These are phyloP conservation scores for Theobroma cacao DNA, from an alignment of 345 rosid species.

Conservation along the genomic window DNA sequence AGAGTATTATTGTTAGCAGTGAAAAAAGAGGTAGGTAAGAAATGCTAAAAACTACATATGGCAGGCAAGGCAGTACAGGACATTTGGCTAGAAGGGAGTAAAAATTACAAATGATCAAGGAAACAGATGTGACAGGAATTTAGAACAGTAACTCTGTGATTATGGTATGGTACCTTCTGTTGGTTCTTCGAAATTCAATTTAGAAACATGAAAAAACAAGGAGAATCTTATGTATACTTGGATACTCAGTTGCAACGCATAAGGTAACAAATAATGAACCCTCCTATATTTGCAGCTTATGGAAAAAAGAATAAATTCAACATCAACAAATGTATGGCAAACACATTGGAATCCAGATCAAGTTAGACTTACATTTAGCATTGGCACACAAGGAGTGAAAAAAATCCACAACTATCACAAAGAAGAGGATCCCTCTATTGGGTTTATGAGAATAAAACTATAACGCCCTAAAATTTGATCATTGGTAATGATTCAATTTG, in stretches of 20 bases:
- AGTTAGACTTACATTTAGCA: neutral
- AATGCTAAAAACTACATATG: neutral
- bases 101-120: neutral
- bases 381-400: neutral
- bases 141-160: neutral
- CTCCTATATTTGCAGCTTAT: neutral
- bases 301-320: neutral
- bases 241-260: neutral
- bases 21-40: neutral
- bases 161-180: neutral
- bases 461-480: neutral
- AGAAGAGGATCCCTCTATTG: neutral
- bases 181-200: neutral
- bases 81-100: neutral
- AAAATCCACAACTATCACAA: neutral
- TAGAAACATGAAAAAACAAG: neutral
- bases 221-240: neutral
- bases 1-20: neutral
- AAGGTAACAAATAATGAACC: neutral
- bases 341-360: neutral
- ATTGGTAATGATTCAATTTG: neutral
- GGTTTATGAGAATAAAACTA: neutral
- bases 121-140: neutral
- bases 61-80: neutral
- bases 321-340: neutral